Evolutionary conservation across 345 rosid genomes (phyloP), one percentile per base, ranked within the genome.

Genomic region (Heritiera fomes): DNA sequence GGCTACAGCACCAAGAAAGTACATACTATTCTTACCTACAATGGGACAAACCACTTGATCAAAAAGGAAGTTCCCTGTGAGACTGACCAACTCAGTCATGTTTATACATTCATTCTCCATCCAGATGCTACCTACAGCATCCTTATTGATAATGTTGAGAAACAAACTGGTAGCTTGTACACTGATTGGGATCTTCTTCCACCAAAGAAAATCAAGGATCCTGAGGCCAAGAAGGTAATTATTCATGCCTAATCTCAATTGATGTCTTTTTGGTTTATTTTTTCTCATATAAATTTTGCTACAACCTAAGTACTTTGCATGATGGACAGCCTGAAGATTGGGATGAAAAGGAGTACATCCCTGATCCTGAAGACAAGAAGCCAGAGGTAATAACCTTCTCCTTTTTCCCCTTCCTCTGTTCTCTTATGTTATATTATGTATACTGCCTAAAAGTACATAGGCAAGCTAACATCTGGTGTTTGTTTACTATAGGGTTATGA

Each of bases 1-100:
- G 99, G 99, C 69, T 88, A 91, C 88, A 92, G 91, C 86, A 96
- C 99, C 15, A 96, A 94, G 91, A 96, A 96, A 87, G 99, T 96
- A n/a, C 99, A 96, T 82, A 94, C 99, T 59, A 96, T 96, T 86
- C 97, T 96, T 71, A 90, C 73, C 80, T 90, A 94, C 92, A 94
- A 92, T 20, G 89, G 66, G 12, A 66, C 92, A 47, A 96, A 96
- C 90, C 93, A 94, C 80, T 78, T 96, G 86, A 90, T 94, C 88
- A 92, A 96, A 92, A 91, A 96, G 93, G 99, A 96, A 8, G 98
- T 96, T 58, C 92, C 98, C 14, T 96, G 99, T 81, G 98, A 94
- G 83, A 94, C 97, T 79, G 98, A 93, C 88, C 98, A 95, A 85
- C 95, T 94, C 71, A 87, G 90, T 71, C 97, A 93, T 81, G 94